Evolutionary conservation across 2,329 filamentous ascomycete species (phyloP).

Genomic region (Penicillium verrucosum): DNA sequence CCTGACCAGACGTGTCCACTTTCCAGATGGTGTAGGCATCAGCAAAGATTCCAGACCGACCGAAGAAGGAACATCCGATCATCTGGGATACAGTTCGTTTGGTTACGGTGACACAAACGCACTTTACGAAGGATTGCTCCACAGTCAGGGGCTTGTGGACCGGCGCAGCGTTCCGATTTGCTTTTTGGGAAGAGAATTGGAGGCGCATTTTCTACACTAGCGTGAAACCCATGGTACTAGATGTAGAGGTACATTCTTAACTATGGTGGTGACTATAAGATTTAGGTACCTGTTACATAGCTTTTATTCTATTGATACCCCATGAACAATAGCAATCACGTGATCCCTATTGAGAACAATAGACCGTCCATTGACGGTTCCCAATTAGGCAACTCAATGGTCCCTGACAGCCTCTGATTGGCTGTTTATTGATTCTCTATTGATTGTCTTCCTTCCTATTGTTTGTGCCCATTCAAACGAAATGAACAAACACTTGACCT

Average conservation of each 20-base stretch:
- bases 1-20: slow-evolving; percentile 11
- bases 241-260: background rate
- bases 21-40: slow-evolving; percentile 11
- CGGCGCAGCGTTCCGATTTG: slow-evolving; percentile 21
- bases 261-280: background rate
- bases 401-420: background rate
- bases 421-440: slow-evolving; percentile 6
- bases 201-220: slow-evolving; percentile 14
- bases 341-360: slow-evolving; percentile 12
- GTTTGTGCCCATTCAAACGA: slow-evolving; percentile 2
- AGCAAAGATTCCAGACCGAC: slow-evolving; percentile 1
- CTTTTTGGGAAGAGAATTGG: slow-evolving; percentile 22
- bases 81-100: slow-evolving; percentile 12
- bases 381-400: slow-evolving; percentile 8
- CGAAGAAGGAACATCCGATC: slow-evolving; percentile 13
- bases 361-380: background rate
- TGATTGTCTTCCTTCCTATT: slow-evolving; percentile 5
- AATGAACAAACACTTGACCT: background rate
- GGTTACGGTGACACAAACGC: slow-evolving; percentile 15
- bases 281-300: background rate
- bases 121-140: slow-evolving; percentile 19
- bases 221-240: background rate
- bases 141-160: slow-evolving; percentile 16
- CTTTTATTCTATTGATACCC: slow-evolving; percentile 1
- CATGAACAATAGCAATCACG: slow-evolving; percentile 8